Conservation (phyloP, 2,329 filamentous ascomycete species). For the Cordyceps pruinosa region DNA sequence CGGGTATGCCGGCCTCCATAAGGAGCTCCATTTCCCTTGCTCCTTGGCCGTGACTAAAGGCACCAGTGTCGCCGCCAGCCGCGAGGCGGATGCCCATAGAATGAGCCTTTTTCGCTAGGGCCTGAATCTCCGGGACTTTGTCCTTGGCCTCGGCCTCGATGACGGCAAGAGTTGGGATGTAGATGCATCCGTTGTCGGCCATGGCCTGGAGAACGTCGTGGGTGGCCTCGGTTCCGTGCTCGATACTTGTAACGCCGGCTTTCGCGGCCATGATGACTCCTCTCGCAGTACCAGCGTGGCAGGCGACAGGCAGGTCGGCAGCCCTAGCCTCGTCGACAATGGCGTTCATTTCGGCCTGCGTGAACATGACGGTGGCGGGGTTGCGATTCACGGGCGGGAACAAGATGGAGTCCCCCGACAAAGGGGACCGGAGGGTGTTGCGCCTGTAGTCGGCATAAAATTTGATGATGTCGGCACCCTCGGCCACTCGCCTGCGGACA, state of each 20-base stretch:
- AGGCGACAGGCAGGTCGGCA: constrained; percentile 35
- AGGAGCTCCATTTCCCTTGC: constrained; percentile 48
- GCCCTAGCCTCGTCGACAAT: constrained; percentile 41
- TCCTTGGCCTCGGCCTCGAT: constrained; percentile 28
- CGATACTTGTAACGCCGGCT: constrained; percentile 41
- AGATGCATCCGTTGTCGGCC: constrained; percentile 37
- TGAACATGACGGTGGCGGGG: constrained; percentile 38
- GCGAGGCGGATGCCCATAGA: constrained; percentile 43
- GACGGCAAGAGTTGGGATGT: constrained; percentile 46
- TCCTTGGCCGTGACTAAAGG: constrained; percentile 46
- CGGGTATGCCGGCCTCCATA: constrained; percentile 41
- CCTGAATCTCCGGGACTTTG: constrained; percentile 26
- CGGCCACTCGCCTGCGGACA: constrained; percentile 39
- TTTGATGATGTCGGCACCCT: constrained; percentile 45
- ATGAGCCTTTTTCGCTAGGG: constrained; percentile 36
- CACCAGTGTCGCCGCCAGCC: constrained; percentile 47
- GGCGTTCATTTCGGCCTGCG: constrained; percentile 41
- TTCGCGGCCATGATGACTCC: constrained; percentile 38
- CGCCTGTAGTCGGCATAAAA: constrained; percentile 45
- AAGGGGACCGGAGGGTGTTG: constrained; percentile 36
- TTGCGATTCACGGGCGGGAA: constrained; percentile 30
- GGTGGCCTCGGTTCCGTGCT: constrained; percentile 35
- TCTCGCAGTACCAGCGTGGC: constrained; percentile 35
- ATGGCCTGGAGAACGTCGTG: constrained; percentile 38
- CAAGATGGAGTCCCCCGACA: constrained; percentile 14